Percentiles rank a stretch among this genome's conserved stretches.
Conservation (phyloP, 1,139 yeast genomes). For the Hanseniaspora gamundiae region DNA sequence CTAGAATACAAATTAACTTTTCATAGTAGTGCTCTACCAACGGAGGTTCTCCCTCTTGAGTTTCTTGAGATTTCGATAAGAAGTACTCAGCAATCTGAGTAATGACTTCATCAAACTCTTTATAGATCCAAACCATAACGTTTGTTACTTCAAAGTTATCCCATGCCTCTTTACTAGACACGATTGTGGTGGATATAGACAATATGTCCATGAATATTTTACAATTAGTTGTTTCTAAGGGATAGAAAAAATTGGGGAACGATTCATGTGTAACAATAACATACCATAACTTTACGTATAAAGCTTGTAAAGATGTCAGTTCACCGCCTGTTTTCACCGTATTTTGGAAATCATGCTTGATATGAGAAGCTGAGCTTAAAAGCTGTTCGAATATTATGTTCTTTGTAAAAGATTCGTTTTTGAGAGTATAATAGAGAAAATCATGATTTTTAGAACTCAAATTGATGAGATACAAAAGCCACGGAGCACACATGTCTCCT, state of each 20-base stretch:
- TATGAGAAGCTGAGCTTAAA: not conserved
- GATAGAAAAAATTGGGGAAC: conserved; percentile 23
- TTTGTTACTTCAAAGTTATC: conserved; percentile 37
- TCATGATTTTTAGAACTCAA: conserved; percentile 15
- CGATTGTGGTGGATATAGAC: conserved; percentile 30
- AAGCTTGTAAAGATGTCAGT: conserved; percentile 10
- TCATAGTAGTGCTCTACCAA: conserved; percentile 14
- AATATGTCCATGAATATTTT: conserved; percentile 19
- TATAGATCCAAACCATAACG: conserved; percentile 43
- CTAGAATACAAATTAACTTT: conserved; percentile 28
- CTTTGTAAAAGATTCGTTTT: conserved; percentile 10
- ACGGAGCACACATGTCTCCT: not conserved
- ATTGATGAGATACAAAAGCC: conserved; percentile 3
- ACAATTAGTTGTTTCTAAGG: conserved; percentile 13
- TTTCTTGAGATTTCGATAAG: no score
- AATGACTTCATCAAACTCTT: conserved; percentile 25
- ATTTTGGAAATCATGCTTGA: conserved; percentile 3
- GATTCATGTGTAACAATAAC: conserved; percentile 27
- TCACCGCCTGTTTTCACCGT: conserved; percentile 7
- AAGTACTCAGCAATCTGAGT: conserved; percentile 18
- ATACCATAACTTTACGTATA: conserved; percentile 10
- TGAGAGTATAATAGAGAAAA: conserved; percentile 19
- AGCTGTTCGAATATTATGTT: conserved; percentile 1
- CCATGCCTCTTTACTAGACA: conserved; percentile 44
- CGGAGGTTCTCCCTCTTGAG: no score